Conservation (phyloP, 345 rosid genomes). For the Populus davidiana region DNA sequence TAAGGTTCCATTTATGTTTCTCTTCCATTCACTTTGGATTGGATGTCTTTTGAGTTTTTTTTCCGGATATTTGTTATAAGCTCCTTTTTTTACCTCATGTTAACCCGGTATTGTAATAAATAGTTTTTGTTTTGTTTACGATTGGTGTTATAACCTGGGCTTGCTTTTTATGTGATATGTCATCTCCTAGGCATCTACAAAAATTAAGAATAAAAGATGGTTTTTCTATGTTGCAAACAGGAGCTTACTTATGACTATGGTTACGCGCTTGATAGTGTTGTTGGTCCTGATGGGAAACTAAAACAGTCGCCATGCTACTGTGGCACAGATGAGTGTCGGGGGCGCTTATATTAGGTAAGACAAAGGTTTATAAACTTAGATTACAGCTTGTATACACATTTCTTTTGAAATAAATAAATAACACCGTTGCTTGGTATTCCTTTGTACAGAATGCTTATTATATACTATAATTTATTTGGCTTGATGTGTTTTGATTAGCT, state of each 20-base stretch:
- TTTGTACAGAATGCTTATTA: not conserved
- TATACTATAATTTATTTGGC: not conserved
- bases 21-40: not conserved
- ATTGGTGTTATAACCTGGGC: not conserved
- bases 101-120: not conserved
- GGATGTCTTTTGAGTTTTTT: not conserved
- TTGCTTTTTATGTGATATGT: not conserved
- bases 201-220: not conserved
- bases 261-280: conserved; percentile 23
- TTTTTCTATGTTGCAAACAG: conserved; percentile 12
- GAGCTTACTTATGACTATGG: conserved; percentile 31
- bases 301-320: conserved; percentile 18
- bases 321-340: conserved; percentile 22
- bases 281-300: conserved; percentile 22
- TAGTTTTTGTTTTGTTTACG: not conserved
- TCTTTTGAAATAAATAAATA: not conserved
- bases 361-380: not conserved
- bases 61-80: too few species aligned
- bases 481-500: not conserved
- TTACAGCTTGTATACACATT: not conserved
- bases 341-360: conserved; percentile 14
- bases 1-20: not conserved
- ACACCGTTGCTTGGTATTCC: not conserved
- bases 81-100: not conserved
- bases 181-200: not conserved